Base-by-base conservation (phyloP, 108 stramenopile species). In the Fragilaria crotonensis region DNA sequence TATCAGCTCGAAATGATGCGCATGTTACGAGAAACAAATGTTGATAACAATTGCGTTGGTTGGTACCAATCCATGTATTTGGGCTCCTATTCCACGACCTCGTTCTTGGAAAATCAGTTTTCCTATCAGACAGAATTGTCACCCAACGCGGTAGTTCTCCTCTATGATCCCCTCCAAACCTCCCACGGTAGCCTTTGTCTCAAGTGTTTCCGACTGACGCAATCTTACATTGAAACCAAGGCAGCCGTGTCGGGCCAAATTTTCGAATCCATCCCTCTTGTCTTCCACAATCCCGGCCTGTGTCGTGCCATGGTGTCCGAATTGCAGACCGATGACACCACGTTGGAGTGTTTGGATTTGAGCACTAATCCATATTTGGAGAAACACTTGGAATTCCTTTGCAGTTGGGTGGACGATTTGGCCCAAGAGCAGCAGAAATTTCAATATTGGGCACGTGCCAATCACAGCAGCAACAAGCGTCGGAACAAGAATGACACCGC, bases 1-100 rank as follows among this genome's bases (percentile, higher is more conserved):
- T 98, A 87, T 62, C 95, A 96, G 67, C 61, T 94, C 29, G 95
- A 98, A 71, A 98, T 98, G 97, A 96, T 98, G 96, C 90, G 94
- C 68, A 96, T 98, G 97, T 78, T 98, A 7, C 72, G 90, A 47
- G 94, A 95, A 80, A 95, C 97, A 59, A 98, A 98, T 64, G 90
- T 98, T 30, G 98, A 99, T 67, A 95, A 93, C 73, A 99, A 97
- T 76, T 92, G 90, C 63, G 97, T 98, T 45, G 98, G 98, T n/a
- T 99, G 96, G 96, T 99, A 99, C 77, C 95, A 95, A 59, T 87
- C 87, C 63, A 95, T 93, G 80, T 94, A 93, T 63, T 74, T 97
- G n/a, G 96, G 97, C 17, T 77, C 95, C 7, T 92, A 91, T 72
- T 96, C 95, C 53, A 94, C 94, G 3, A 57, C 76, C 25, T 59